Percentiles rank a stretch among this genome's conserved stretches.
Evolutionary conservation across 2,329 filamentous ascomycete species (phyloP).

Genomic region (Tympanopsis confertula): DNA sequence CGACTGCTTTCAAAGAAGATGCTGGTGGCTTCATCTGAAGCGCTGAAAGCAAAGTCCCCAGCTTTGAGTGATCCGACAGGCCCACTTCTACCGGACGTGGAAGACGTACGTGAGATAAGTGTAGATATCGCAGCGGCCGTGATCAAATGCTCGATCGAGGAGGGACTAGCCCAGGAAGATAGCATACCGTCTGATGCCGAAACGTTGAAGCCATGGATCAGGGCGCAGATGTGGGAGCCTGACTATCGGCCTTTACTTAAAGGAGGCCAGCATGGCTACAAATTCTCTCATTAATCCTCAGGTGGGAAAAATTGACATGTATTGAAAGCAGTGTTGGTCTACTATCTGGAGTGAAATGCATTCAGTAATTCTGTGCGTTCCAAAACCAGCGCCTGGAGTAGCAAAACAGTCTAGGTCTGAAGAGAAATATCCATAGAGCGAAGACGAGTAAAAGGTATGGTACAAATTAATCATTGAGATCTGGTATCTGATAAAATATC

Average conservation of each 20-base stretch:
- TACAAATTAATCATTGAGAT: too few species aligned
- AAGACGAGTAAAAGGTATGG: too few species aligned
- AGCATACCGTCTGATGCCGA: conserved; percentile 46
- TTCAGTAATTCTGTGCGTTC: too few species aligned
- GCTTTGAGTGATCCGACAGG: conserved; percentile 50
- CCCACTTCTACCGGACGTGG: conserved; percentile 66
- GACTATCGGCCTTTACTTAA: conserved; percentile 57
- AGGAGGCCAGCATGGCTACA: too few species aligned
- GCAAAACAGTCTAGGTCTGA: too few species aligned
- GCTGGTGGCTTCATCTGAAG: conserved; percentile 69
- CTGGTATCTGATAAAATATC: too few species aligned
- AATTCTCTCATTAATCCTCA: too few species aligned
- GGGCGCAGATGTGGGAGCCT: conserved; percentile 71
- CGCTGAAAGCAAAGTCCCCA: conserved; percentile 60
- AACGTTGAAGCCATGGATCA: conserved; percentile 59
- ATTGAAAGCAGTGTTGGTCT: too few species aligned
- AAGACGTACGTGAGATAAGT: conserved; percentile 63
- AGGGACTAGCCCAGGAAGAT: conserved; percentile 53
- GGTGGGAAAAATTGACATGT: too few species aligned
- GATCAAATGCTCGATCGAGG: conserved; percentile 58
- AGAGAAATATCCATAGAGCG: too few species aligned
- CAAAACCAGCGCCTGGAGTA: too few species aligned
- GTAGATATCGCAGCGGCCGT: conserved; percentile 67
- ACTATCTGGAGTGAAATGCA: too few species aligned
- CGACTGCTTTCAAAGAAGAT: conserved; percentile 62